phyloP scores from a whole-genome alignment of 805 yeast species.

The Candida caryicola region DNA sequence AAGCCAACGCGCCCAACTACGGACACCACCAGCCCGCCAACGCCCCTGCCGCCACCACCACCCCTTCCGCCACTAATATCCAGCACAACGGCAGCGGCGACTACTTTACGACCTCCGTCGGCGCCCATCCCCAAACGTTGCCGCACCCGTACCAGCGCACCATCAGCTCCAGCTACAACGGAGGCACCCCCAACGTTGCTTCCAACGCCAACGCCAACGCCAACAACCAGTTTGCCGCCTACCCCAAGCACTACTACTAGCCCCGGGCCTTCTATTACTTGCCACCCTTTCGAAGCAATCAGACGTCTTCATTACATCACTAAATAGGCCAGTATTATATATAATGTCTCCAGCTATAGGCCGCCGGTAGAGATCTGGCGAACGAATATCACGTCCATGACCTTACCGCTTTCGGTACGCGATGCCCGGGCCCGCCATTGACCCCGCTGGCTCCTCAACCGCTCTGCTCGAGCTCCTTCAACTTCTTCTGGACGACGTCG shows the following conservation, averaged over 20 bases:
- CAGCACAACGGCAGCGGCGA: background rate
- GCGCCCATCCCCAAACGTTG: constrained; percentile 8
- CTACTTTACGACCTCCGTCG: constrained; percentile 5
- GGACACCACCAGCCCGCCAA: constrained; percentile 9
- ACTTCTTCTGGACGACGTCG: constrained; percentile 56
- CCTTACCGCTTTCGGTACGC: no score
- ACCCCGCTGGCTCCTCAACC: background rate
- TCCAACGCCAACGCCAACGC: constrained; percentile 1
- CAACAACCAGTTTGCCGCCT: constrained; percentile 5
- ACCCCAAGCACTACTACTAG: constrained; percentile 12
- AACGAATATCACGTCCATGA: no score
- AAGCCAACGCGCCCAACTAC: constrained; percentile 6
- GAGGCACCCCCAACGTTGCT: constrained; percentile 2
- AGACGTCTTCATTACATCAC: no score
- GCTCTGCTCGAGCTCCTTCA: constrained; percentile 9
- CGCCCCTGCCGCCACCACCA: background rate
- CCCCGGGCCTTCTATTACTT: no score
- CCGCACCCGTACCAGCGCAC: constrained; percentile 11
- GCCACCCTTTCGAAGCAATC: no score
- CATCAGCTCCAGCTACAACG: background rate
- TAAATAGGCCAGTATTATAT: no score
- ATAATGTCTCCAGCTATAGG: no score
- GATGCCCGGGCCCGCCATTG: background rate
- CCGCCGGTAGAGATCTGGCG: no score
- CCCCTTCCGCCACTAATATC: constrained; percentile 3